Evolutionary conservation across 83 land plant species (phyloP).

Genomic region (Picea abies): DNA sequence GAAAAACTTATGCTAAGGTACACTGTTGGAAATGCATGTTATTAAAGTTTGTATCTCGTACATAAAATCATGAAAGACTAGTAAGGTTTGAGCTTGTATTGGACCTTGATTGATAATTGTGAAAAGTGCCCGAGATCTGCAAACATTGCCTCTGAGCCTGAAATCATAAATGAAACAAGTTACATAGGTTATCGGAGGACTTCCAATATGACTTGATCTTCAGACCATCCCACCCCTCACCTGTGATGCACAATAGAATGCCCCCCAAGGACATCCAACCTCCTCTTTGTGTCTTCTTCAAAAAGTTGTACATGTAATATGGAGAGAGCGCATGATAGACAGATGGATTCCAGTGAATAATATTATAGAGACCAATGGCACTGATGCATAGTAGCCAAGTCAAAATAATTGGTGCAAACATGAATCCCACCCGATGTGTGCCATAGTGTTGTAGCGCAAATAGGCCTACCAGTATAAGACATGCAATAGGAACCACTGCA

Average conservation of each 20-base stretch:
- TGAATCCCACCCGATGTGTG: conserved; percentile 70
- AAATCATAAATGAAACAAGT: conserved; percentile 6
- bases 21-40: not conserved
- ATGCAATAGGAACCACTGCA: conserved; percentile 68
- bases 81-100: not conserved
- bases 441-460: conserved; percentile 83
- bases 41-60: not conserved
- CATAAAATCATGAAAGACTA: not conserved
- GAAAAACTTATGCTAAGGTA: not conserved
- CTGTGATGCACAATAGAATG: conserved; percentile 54
- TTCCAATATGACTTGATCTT: not conserved
- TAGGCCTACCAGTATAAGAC: conserved; percentile 56
- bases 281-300: conserved; percentile 40
- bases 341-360: conserved; percentile 48
- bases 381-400: conserved; percentile 65
- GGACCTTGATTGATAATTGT: conserved; percentile 41
- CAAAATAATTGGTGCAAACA: conserved; percentile 74
- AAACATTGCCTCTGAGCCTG: conserved; percentile 64
- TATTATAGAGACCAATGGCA: conserved; percentile 52
- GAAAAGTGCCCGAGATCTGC: conserved; percentile 63
- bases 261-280: conserved; percentile 72
- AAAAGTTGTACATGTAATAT: conserved; percentile 50
- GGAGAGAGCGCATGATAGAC: conserved; percentile 54
- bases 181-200: not conserved
- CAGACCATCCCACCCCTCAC: conserved; percentile 17